phyloP scores from a whole-genome alignment of 257 asterid genomes.

The Craterostigma plantagineum region DNA sequence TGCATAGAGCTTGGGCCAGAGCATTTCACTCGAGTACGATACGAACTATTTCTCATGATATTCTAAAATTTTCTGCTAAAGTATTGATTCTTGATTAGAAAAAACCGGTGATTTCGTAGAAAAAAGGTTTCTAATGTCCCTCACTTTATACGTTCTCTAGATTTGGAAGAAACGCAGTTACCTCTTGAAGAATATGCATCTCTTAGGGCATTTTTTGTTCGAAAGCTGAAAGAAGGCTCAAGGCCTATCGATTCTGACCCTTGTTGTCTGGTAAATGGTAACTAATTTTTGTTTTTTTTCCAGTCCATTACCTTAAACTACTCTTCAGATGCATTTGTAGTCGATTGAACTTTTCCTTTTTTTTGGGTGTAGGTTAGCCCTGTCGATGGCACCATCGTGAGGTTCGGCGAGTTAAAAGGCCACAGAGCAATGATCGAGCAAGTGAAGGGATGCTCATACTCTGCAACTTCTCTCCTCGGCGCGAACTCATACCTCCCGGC shows the following conservation, averaged over 20 bases:
- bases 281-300: conserved; percentile 22
- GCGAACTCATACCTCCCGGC: conserved; percentile 44
- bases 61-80: neutral
- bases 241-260: conserved; percentile 65
- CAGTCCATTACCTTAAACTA: conserved; percentile 7
- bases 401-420: conserved; percentile 73
- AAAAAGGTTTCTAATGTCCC: conserved; percentile 2
- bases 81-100: conserved; percentile 2
- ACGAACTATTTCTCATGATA: no score
- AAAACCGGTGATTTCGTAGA: neutral
- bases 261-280: conserved; percentile 92
- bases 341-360: neutral
- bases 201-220: conserved; percentile 61
- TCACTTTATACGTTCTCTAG: conserved; percentile 19
- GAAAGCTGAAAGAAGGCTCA: conserved; percentile 60
- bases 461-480: conserved; percentile 78
- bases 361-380: conserved; percentile 59
- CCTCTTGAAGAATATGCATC: conserved; percentile 86
- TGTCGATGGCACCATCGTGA: conserved; percentile 78
- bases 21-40: conserved; percentile 80
- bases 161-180: conserved; percentile 63
- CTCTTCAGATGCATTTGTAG: conserved; percentile 4
- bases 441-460: conserved; percentile 86
- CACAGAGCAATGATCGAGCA: conserved; percentile 89
- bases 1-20: conserved; percentile 81